These are phyloP conservation scores for Liriodendron chinense DNA, from an alignment of 164 flowering plant species.

Conservation along the genomic window DNA sequence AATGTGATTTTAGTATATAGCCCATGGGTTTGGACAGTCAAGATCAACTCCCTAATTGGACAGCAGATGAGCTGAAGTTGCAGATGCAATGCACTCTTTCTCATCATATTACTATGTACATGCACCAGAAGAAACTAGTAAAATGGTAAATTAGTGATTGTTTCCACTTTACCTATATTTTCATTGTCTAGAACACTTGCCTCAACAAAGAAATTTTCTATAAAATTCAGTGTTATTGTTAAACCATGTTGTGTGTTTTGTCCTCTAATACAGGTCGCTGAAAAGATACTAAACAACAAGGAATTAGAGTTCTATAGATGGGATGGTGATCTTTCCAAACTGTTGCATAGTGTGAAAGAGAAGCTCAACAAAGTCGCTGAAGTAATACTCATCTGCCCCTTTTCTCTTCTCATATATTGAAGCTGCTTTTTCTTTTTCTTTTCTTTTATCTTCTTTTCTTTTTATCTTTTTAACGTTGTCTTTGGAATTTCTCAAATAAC, in stretches of 20 bases:
- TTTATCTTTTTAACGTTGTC: not conserved
- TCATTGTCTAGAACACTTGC: not conserved
- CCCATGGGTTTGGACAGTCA: not conserved
- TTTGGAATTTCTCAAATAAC: not conserved
- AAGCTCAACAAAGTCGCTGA: conserved; percentile 85
- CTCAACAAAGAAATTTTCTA: not conserved
- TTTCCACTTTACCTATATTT: not conserved
- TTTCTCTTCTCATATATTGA: not conserved
- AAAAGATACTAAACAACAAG: conserved; percentile 68
- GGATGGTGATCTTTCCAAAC: conserved; percentile 83
- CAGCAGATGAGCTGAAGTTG: not conserved
- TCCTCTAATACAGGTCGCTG: conserved; percentile 56
- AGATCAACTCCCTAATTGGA: not conserved
- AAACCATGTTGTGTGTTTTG: not conserved
- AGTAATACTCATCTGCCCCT: conserved; percentile 30
- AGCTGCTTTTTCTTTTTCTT: not conserved
- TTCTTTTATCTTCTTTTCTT: not conserved
- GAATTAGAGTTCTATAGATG: conserved; percentile 93
- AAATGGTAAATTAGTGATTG: not conserved
- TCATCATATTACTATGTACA: not conserved
- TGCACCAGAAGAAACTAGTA: not conserved
- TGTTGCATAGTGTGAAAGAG: conserved; percentile 80
- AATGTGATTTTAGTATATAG: not conserved
- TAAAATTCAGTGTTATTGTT: not conserved
- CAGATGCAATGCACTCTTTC: not conserved